Conservation (phyloP, 192 early-diverging fungal species). For the Gamsiella multidivaricata region DNA sequence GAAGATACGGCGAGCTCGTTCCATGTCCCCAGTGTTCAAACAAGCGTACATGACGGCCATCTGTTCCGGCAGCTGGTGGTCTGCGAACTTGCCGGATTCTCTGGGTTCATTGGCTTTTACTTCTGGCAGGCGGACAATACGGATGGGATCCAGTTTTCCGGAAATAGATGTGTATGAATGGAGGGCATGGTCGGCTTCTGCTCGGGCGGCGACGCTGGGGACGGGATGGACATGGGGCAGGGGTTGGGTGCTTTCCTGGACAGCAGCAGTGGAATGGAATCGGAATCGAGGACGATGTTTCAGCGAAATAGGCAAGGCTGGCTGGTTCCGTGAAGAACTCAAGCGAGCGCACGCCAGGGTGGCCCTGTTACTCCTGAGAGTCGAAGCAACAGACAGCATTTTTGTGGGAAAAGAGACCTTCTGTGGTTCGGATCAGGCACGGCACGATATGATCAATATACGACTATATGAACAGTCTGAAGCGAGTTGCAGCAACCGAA, state of each 20-base stretch:
- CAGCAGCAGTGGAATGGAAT: conserved; percentile 34
- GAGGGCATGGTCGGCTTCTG: conserved; percentile 19
- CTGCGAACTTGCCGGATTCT: conserved; percentile 44
- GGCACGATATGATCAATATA: no score
- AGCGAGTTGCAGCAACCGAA: background rate
- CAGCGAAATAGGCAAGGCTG: background rate
- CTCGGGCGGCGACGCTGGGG: background rate
- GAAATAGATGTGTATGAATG: conserved; percentile 38
- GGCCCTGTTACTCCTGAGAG: conserved; percentile 37
- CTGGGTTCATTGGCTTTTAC: conserved; percentile 26
- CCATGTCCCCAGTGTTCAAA: conserved; percentile 76
- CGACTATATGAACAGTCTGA: background rate
- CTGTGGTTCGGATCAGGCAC: background rate
- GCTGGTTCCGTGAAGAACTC: conserved; percentile 2
- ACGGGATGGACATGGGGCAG: background rate
- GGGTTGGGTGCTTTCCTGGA: conserved; percentile 20
- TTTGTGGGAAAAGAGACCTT: background rate
- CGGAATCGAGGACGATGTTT: background rate
- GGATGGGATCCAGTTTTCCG: conserved; percentile 31
- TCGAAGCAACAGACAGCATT: conserved; percentile 48
- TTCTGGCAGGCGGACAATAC: conserved; percentile 40
- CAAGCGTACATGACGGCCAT: conserved; percentile 84
- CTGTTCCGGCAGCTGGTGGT: conserved; percentile 70
- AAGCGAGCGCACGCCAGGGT: conserved; percentile 12
- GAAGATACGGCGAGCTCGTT: conserved; percentile 80